These are phyloP conservation scores for Bryoerythrophyllum caledonicum DNA, from an alignment of 225 moss, liverwort and hornwort species.

Conservation along the genomic window DNA sequence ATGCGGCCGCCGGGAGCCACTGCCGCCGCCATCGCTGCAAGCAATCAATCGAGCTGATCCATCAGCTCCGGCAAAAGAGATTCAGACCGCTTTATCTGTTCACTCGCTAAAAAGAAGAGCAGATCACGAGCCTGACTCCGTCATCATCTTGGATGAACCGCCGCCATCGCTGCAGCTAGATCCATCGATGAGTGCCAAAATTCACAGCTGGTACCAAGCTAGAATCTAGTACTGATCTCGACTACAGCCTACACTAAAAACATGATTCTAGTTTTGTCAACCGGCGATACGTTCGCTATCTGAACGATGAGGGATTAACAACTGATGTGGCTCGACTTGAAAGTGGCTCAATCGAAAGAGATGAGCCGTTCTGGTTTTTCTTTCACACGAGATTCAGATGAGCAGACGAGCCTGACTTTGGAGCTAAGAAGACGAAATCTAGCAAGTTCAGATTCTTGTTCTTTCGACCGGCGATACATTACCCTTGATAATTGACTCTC, in stretches of 20 bases:
- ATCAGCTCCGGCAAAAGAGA: not conserved
- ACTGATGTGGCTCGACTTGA: no score
- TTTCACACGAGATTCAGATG: no score
- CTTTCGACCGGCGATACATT: not conserved
- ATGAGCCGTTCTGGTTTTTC: no score
- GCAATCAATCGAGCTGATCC: no score
- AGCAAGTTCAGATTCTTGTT: not conserved
- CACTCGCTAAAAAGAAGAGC: no score
- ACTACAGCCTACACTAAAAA: not conserved
- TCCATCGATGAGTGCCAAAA: no score
- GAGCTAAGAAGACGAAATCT: not conserved
- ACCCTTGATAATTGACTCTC: not conserved
- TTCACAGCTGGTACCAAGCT: not conserved
- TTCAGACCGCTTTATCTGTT: not conserved
- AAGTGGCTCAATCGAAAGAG: no score
- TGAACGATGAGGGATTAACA: not conserved
- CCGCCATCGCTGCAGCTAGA: no score
- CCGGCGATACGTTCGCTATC: not conserved
- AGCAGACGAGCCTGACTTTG: no score
- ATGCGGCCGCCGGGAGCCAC: constrained; percentile 5
- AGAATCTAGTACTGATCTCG: not conserved
- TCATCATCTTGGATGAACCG: no score
- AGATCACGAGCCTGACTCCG: no score
- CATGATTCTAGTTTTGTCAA: not conserved
- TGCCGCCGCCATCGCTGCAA: no score